phyloP scores from a whole-genome alignment of 2,329 filamentous ascomycete species.

The Venturia aucupariae region DNA sequence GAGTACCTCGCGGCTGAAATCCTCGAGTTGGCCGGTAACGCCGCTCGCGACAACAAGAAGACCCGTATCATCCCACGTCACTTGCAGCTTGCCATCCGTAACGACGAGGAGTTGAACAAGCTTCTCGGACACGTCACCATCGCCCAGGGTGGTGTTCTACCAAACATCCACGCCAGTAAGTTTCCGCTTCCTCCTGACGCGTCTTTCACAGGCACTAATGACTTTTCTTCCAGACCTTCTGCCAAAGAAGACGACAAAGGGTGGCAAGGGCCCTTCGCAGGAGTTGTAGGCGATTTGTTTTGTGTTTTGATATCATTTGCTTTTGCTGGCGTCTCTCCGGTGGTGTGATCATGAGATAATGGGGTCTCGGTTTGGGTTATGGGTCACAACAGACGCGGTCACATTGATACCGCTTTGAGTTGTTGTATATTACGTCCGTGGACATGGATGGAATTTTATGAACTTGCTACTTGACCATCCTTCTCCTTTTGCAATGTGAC shows the following conservation, averaged over 20 bases:
- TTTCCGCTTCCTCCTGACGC: conserved; percentile 23
- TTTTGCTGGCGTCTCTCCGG: conserved; percentile 40
- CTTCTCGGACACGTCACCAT: conserved; percentile 93
- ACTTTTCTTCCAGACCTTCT: conserved; percentile 65
- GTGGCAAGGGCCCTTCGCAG: conserved; percentile 84
- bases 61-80: conserved; percentile 99
- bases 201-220: conserved; percentile 23
- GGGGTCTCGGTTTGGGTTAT: conserved; percentile 57
- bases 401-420: conserved; percentile 31
- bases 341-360: conserved; percentile 62
- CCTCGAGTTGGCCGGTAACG: conserved; percentile 96
- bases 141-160: conserved; percentile 91
- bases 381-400: conserved; percentile 36
- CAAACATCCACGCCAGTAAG: conserved; percentile 96
- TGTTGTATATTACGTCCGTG: conserved; percentile 55
- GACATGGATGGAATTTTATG: conserved; percentile 37
- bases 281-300: conserved; percentile 62
- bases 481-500: neutral
- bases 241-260: conserved; percentile 98
- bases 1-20: conserved; percentile 99
- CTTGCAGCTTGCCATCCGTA: conserved; percentile 97
- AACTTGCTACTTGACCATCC: conserved; percentile 19
- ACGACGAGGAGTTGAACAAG: conserved; percentile 99
- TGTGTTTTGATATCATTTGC: conserved; percentile 25
- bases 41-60: conserved; percentile 99